Percentiles rank a stretch among this genome's conserved stretches.
Conservation (phyloP, 176 grass and related monocot species). For the Carex littledalei region DNA sequence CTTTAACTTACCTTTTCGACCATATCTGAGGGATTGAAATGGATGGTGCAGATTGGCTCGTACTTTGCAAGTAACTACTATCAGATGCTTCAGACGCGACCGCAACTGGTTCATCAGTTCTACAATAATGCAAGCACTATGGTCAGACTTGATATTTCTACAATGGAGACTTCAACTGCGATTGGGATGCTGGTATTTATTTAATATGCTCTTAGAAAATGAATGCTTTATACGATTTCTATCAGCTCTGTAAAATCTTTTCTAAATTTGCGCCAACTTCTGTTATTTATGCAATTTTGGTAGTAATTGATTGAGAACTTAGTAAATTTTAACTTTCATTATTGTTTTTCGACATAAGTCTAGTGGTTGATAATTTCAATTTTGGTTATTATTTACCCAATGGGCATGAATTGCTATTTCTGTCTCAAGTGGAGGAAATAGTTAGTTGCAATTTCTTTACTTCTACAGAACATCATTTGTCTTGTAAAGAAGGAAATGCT, state of each 20-base stretch:
- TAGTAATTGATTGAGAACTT: background rate
- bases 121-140: slow-evolving; percentile 78
- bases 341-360: background rate
- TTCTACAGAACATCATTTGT: background rate
- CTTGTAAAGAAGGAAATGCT: background rate
- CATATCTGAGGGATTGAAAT: background rate
- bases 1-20: background rate
- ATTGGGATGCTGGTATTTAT: slow-evolving; percentile 51
- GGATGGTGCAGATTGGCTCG: slow-evolving; percentile 49
- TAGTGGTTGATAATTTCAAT: background rate
- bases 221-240: background rate
- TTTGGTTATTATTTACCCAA: background rate
- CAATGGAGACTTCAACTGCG: slow-evolving; percentile 39
- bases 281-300: background rate
- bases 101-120: slow-evolving; percentile 76
- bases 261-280: background rate
- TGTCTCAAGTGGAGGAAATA: background rate
- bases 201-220: background rate
- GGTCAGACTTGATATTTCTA: slow-evolving; percentile 61
- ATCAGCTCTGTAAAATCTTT: background rate
- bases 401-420: background rate
- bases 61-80: slow-evolving; percentile 88
- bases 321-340: background rate
- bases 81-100: slow-evolving; percentile 64
- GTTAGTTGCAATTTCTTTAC: background rate